Evolutionary conservation across 1,284 basidiomycete species (phyloP).

Genomic region (Cerioporus squamosus): DNA sequence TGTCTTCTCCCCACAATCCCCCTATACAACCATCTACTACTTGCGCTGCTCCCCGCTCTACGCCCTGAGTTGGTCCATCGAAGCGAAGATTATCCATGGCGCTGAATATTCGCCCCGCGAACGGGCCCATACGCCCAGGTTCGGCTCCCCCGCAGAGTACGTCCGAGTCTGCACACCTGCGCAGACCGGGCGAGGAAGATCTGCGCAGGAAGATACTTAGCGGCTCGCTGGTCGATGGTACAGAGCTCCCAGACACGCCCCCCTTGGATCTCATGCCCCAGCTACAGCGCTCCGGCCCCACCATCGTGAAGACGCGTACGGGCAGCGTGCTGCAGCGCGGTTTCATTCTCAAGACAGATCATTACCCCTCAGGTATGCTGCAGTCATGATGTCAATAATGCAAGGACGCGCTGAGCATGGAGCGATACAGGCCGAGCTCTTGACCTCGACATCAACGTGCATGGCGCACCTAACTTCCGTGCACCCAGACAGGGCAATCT

Average conservation of each 20-base stretch:
- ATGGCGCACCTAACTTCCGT: constrained; percentile 96
- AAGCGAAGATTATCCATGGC: constrained; percentile 12
- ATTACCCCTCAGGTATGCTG: constrained; percentile 76
- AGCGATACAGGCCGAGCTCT: constrained; percentile 71
- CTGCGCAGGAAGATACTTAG: constrained; percentile 21
- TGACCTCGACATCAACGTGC: constrained; percentile 90
- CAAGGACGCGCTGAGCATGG: background rate
- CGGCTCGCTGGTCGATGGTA: constrained; percentile 15
- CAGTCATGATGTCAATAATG: constrained; percentile 29
- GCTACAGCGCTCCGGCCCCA: constrained; percentile 65
- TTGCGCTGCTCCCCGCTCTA: background rate
- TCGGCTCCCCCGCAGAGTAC: constrained; percentile 23
- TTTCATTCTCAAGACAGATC: constrained; percentile 93
- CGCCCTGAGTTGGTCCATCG: background rate
- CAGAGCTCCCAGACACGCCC: constrained; percentile 15
- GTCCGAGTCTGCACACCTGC: constrained; percentile 10
- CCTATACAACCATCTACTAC: too few species aligned
- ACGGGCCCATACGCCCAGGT: constrained; percentile 15
- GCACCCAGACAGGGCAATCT: constrained; percentile 76
- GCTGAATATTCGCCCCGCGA: constrained; percentile 10
- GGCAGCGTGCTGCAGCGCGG: constrained; percentile 91
- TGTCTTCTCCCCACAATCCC: background rate
- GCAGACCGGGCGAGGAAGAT: constrained; percentile 18
- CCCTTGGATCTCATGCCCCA: constrained; percentile 62
- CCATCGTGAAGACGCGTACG: constrained; percentile 85